phyloP scores from a whole-genome alignment of 2,329 filamentous ascomycete species.

The Apiospora aurea region DNA sequence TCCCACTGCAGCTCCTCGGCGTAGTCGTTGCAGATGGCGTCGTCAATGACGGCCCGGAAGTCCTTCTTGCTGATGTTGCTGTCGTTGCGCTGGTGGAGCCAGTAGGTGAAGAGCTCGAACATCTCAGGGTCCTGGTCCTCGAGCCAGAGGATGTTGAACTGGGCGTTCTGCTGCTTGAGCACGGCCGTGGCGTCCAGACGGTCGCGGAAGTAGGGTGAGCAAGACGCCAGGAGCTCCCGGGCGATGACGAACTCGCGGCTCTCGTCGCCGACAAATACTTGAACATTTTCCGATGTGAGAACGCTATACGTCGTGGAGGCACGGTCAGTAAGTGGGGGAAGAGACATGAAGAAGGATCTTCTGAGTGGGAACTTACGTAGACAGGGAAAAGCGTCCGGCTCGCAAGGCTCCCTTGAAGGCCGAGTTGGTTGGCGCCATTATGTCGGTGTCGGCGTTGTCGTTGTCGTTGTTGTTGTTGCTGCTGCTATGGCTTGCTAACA shows the following conservation, averaged over 20 bases:
- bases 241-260: conserved; percentile 40
- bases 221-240: conserved; percentile 37
- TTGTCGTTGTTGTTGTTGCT: too few relatives aligned
- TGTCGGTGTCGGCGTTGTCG: background rate
- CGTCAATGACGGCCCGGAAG: conserved; percentile 39
- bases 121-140: conserved; percentile 43
- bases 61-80: conserved; percentile 30
- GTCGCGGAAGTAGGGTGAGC: conserved; percentile 41
- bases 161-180: conserved; percentile 36
- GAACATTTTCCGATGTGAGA: conserved; percentile 36
- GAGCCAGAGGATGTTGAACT: conserved; percentile 36
- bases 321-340: background rate
- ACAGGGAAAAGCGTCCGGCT: background rate
- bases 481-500: conserved; percentile 5
- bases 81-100: conserved; percentile 36
- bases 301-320: background rate
- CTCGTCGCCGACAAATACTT: conserved; percentile 41
- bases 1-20: conserved; percentile 60
- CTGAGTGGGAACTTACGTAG: background rate
- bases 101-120: conserved; percentile 44
- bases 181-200: conserved; percentile 34
- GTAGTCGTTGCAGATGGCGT: conserved; percentile 33
- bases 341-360: background rate
- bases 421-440: conserved; percentile 9
- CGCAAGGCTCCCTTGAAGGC: conserved; percentile 3